phyloP scores from a whole-genome alignment of 495 filamentous ascomycete genomes.

The Aspergillus indologenus region DNA sequence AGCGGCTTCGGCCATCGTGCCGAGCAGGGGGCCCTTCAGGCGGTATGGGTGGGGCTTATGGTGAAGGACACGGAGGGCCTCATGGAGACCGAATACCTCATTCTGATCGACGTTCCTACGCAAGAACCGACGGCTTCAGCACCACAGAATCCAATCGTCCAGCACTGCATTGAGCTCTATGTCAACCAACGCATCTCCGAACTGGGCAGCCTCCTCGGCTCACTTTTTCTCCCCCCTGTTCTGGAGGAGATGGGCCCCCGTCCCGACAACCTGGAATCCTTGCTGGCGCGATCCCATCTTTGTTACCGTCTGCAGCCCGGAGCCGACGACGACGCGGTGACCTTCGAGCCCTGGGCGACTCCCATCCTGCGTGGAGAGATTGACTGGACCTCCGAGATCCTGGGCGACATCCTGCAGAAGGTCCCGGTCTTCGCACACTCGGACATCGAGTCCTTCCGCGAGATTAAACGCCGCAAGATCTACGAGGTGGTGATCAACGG shows the following conservation, averaged over 20 bases:
- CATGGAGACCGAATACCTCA: neutral
- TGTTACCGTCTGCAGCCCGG: neutral
- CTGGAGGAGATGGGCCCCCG: neutral
- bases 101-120: neutral
- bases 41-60: too few relatives aligned
- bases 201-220: neutral
- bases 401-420: neutral
- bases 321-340: neutral
- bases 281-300: neutral
- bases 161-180: neutral
- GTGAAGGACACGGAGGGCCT: too few relatives aligned
- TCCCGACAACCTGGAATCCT: neutral
- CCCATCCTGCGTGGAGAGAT: neutral
- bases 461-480: neutral
- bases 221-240: neutral
- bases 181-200: too few relatives aligned
- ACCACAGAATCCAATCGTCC: neutral
- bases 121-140: neutral
- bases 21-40: too few relatives aligned
- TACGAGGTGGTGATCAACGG: conserved; percentile 3
- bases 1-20: too few relatives aligned
- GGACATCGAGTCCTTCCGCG: neutral
- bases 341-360: neutral
- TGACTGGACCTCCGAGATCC: neutral
- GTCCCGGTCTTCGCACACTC: neutral